phyloP scores from a whole-genome alignment of 306 rosid species.

The Quercus bicolor region DNA sequence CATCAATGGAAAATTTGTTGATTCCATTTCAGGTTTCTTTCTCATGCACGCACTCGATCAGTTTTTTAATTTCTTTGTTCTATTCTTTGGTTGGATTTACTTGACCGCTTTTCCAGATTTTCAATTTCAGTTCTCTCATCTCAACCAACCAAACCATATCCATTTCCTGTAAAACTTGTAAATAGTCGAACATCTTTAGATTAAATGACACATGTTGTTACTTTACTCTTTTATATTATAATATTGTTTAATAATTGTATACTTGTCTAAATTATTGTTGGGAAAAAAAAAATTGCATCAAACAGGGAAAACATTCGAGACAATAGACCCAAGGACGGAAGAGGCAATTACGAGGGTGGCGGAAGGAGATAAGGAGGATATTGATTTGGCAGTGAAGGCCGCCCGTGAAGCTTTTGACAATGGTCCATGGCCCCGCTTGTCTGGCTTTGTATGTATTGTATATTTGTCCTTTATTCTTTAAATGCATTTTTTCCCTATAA shows the following conservation, averaged over 20 bases:
- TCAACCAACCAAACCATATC: neutral
- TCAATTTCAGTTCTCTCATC: neutral
- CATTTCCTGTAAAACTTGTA: neutral
- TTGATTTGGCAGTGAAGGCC: constrained; percentile 74
- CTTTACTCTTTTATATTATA: neutral
- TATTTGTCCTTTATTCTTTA: neutral
- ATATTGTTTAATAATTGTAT: neutral
- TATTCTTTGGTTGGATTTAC: neutral
- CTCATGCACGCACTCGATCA: no score
- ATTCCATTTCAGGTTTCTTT: constrained; percentile 66
- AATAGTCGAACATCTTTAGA: no score
- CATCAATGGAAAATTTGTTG: constrained; percentile 79
- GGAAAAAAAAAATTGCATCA: neutral
- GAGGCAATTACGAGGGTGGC: constrained; percentile 53
- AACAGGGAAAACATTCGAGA: constrained; percentile 80
- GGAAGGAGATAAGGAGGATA: constrained; percentile 58
- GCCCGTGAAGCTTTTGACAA: constrained; percentile 82
- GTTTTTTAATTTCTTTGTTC: neutral
- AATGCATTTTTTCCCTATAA: neutral
- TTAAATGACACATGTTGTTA: neutral
- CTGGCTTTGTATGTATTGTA: constrained; percentile 53
- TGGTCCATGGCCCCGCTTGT: constrained; percentile 89
- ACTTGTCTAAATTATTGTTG: neutral
- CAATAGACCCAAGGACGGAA: constrained; percentile 68
- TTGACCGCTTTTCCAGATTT: neutral